These are phyloP conservation scores for Colletotrichum caudatum DNA, from an alignment of 2,329 filamentous ascomycete species.

Conservation along the genomic window DNA sequence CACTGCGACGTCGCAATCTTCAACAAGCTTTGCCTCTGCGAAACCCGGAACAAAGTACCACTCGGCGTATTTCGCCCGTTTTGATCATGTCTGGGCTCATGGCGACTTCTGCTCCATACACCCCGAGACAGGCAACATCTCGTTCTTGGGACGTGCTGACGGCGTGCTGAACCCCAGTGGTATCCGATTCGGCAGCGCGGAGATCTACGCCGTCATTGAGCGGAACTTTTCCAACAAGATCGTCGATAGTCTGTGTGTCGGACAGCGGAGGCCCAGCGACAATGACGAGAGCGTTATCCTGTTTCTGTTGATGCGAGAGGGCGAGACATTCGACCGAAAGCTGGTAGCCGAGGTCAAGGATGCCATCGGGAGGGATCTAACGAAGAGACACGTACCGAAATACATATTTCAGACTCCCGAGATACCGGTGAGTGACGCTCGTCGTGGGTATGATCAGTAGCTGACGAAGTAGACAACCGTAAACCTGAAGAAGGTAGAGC, in stretches of 20 bases:
- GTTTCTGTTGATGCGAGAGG: constrained; percentile 69
- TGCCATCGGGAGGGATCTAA: constrained; percentile 74
- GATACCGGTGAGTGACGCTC: constrained; percentile 73
- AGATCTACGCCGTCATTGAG: constrained; percentile 83
- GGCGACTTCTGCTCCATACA: constrained; percentile 83
- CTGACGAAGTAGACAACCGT: constrained; percentile 74
- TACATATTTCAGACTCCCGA: constrained; percentile 85
- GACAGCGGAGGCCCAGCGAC: constrained; percentile 74
- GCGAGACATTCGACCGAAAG: constrained; percentile 63
- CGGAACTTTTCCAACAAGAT: constrained; percentile 71
- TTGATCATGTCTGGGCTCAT: constrained; percentile 80
- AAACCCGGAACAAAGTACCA: constrained; percentile 68
- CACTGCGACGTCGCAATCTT: constrained; percentile 27
- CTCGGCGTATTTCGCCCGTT: constrained; percentile 71
- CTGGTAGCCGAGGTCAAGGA: constrained; percentile 71
- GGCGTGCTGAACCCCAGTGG: constrained; percentile 85
- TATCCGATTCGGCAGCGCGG: constrained; percentile 82
- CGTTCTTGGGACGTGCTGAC: constrained; percentile 79
- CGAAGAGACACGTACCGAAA: constrained; percentile 80
- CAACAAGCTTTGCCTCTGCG: constrained; percentile 48
- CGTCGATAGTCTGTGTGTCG: constrained; percentile 82
- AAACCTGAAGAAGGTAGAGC: constrained; percentile 86
- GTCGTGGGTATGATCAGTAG: neutral
- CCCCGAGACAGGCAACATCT: constrained; percentile 72
- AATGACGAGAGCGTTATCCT: constrained; percentile 66